A percentile compares a stretch with the other conserved stretches of the same genome.
phyloP scores from a whole-genome alignment of 2,329 filamentous ascomycete genomes.

The Colletotrichum sp. region DNA sequence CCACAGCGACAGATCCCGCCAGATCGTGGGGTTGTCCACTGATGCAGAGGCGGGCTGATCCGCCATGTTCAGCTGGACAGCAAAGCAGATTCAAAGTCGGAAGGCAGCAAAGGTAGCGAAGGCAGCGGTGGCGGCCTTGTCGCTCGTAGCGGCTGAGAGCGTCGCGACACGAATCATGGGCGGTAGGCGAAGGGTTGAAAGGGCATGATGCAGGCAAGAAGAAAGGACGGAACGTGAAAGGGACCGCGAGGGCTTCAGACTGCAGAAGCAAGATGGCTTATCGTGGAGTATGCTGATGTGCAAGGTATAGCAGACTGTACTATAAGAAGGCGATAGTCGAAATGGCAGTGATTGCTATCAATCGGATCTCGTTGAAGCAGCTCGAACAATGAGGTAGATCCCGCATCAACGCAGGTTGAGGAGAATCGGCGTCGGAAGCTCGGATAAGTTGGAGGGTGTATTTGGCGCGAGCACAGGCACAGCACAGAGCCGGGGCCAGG shows the following conservation, averaged over 20 bases:
- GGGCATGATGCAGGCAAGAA: slow-evolving; percentile 4
- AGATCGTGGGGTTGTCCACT: slow-evolving; percentile 47
- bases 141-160: slow-evolving; percentile 11
- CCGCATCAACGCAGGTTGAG: not conserved
- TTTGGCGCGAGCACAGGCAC: not conserved
- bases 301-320: not conserved
- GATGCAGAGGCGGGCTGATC: not conserved
- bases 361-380: not conserved
- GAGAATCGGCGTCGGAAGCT: not conserved
- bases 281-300: not conserved
- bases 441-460: not conserved
- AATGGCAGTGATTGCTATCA: not conserved
- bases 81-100: not conserved
- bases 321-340: not conserved
- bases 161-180: slow-evolving; percentile 13
- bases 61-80: slow-evolving; percentile 7
- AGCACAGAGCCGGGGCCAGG: not conserved
- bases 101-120: not conserved
- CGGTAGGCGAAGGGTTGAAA: not conserved
- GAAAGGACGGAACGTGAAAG: not conserved
- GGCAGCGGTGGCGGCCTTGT: not conserved
- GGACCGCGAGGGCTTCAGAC: not conserved
- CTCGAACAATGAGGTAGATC: not conserved
- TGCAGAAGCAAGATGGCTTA: not conserved
- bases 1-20: slow-evolving; percentile 63